Percentiles rank a stretch among this genome's conserved stretches.
phyloP scores from a whole-genome alignment of 2,329 filamentous ascomycete species.

The Colletotrichum paranaense region DNA sequence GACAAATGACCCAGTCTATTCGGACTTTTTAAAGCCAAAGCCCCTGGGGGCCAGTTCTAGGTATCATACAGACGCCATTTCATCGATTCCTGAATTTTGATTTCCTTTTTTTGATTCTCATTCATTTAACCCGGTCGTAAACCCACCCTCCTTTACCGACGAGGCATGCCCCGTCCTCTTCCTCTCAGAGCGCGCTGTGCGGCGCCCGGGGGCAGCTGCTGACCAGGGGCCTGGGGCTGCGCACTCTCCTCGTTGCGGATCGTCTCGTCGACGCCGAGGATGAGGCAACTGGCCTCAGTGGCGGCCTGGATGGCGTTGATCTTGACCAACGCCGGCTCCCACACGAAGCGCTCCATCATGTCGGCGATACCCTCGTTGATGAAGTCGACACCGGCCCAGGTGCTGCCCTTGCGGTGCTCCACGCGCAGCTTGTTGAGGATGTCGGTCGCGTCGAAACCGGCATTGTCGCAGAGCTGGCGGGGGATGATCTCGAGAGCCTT shows the following conservation, averaged over 20 bases:
- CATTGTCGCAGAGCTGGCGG: constrained; percentile 97
- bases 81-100: constrained; percentile 33
- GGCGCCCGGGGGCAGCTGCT: constrained; percentile 81
- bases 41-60: constrained; percentile 32
- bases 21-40: constrained; percentile 33
- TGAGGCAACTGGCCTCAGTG: constrained; percentile 94
- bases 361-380: constrained; percentile 90
- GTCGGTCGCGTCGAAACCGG: constrained; percentile 97
- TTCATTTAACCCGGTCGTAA: constrained; percentile 31
- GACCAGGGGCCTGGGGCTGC: constrained; percentile 81
- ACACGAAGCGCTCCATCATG: constrained; percentile 96
- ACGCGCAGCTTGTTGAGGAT: constrained; percentile 96
- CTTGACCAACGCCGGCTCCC: constrained; percentile 97
- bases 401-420: constrained; percentile 92
- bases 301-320: constrained; percentile 97
- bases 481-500: constrained; percentile 98
- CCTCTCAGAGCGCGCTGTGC: constrained; percentile 89
- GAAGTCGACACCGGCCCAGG: constrained; percentile 97
- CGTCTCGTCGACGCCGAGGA: constrained; percentile 96
- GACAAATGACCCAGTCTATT: constrained; percentile 37
- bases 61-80: constrained; percentile 39
- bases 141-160: constrained; percentile 64
- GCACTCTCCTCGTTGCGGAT: constrained; percentile 97
- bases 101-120: constrained; percentile 35
- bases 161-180: constrained; percentile 89